Evolutionary conservation across 192 early-diverging fungal genomes (phyloP).

Genomic region (Diversispora eburnea): DNA sequence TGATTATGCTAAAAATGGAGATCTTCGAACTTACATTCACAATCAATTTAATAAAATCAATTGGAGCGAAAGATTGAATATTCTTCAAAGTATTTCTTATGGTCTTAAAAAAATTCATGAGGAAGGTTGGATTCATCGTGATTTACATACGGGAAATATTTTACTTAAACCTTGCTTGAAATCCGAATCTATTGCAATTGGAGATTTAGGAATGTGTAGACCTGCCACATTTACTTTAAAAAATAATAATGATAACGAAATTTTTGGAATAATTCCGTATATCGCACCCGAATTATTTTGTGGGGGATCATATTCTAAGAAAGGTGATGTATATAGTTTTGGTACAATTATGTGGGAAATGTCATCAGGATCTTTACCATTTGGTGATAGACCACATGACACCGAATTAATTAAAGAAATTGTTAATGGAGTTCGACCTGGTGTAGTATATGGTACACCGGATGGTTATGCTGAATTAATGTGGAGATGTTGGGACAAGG

Average conservation of each 20-base stretch:
- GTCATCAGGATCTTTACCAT: conserved; percentile 37
- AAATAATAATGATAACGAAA: not conserved
- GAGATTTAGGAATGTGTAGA: not conserved
- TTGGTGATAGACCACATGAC: conserved; percentile 27
- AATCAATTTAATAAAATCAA: conserved; percentile 28
- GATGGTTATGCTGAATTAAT: conserved; percentile 34
- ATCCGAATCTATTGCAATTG: not conserved
- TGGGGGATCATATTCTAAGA: not conserved
- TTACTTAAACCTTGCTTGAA: not conserved
- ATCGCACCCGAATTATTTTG: not conserved
- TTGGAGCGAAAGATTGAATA: conserved; percentile 14
- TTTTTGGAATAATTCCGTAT: conserved; percentile 9
- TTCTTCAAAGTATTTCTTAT: conserved; percentile 26
- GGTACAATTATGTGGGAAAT: conserved; percentile 22
- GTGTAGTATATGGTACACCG: conserved; percentile 38
- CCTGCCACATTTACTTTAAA: not conserved
- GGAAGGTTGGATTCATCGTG: conserved; percentile 38
- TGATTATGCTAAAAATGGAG: conserved; percentile 38
- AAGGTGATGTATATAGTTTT: conserved; percentile 39
- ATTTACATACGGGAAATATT: conserved; percentile 45
- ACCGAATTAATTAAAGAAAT: conserved; percentile 25
- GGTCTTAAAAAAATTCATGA: conserved; percentile 42
- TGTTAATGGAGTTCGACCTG: conserved; percentile 32
- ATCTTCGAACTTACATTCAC: conserved; percentile 34
- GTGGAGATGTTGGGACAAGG: conserved; percentile 37